Evolutionary conservation across 129 eudicot genomes (phyloP).

Genomic region (Flaveria brownii): DNA sequence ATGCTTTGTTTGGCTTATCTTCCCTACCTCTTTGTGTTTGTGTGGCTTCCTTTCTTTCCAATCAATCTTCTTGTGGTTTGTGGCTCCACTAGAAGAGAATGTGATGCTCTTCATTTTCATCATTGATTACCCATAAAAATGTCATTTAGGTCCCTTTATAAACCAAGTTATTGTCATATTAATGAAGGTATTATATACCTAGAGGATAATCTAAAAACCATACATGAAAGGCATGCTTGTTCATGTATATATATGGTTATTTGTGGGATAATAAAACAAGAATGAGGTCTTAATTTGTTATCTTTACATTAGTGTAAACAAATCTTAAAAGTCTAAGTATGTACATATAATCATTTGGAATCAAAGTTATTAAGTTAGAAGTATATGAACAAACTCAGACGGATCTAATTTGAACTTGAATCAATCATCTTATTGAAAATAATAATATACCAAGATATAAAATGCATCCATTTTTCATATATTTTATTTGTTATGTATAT

Average conservation of each 20-base stretch:
- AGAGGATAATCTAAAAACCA: background rate
- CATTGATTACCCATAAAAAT: constrained; percentile 16
- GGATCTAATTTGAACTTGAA: background rate
- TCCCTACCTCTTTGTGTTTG: constrained; percentile 24
- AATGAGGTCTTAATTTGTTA: background rate
- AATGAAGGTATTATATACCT: constrained; percentile 14
- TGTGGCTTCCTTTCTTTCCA: constrained; percentile 43
- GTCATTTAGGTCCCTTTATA: constrained; percentile 25
- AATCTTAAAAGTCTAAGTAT: background rate
- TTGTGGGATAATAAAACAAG: background rate
- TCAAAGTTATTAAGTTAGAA: background rate
- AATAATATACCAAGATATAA: background rate
- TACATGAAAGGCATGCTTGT: background rate
- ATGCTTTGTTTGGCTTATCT: constrained; percentile 34
- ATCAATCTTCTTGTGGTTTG: constrained; percentile 27
- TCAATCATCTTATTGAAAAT: background rate
- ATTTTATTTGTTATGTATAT: background rate
- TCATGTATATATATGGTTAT: background rate
- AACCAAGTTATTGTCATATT: constrained; percentile 8
- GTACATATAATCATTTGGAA: background rate
- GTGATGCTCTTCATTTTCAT: constrained; percentile 34
- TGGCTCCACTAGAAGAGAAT: constrained; percentile 40
- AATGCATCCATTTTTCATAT: background rate
- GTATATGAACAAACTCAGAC: background rate
- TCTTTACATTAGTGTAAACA: background rate